Evolutionary conservation across 352 stramenopile genomes (phyloP), one percentile per base, ranked within the genome.

Genomic region (Pythium pyrilobum): DNA sequence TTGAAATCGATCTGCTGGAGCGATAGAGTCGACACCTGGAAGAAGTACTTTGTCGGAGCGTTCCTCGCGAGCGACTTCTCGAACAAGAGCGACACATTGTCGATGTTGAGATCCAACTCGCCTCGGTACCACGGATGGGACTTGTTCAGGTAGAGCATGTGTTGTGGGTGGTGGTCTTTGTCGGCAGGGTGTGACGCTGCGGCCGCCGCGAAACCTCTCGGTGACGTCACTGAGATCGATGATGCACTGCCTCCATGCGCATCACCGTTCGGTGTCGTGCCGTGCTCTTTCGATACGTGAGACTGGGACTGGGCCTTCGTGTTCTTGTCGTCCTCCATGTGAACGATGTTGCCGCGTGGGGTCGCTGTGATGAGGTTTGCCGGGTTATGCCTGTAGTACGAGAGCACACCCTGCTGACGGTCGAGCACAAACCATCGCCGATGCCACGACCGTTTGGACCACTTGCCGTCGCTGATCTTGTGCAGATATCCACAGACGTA

Each of bases 401-500:
- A 91, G 27, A 93, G 68, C 0, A 93, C 50, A 3, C 83, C 78
- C 2, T 72, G 68, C 39, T 88, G 81, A 6, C 81, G 65, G 47
- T 93, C 83, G 11, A 93, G 67, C 21, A 93, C 83, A 29, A 93
- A 93, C 83, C 83, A 93, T 34, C 83, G 66, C n/a, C 77, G 74
- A 55, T 93, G 81, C 83, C 83, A 93, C 29, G 79, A 86, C 0
- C 81, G 74, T 51, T 93, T 86, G 0, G 78, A 74, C 78, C 81
- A 92, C 47, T 92, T 93, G 44, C 81, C 81, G 52, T 93, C 83
- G 45, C 81, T 91, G 27, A 93, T 80, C 59, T 93, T 93, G 67
- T 93, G 78, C 13, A 93, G 37, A 40, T 93, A 93, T 2, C 83
- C 83, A 23, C 80, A 89, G 8, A 91, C 80, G 43, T 89, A 90